phyloP scores from a whole-genome alignment of 176 grass and related monocot genomes.

The Alopecurus myosuroides region DNA sequence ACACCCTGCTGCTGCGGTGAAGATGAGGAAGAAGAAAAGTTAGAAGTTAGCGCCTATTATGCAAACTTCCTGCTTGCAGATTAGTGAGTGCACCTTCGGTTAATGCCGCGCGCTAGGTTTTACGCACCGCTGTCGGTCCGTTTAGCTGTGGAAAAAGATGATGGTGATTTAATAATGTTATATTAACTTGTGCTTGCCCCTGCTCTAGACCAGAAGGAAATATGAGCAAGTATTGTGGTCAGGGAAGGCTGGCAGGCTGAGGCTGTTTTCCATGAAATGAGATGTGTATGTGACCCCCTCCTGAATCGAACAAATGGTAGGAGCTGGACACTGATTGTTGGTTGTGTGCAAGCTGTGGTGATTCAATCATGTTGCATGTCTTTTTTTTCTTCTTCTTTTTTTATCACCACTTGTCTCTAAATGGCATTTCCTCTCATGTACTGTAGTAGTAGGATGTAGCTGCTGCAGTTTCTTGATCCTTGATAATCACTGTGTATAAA shows the following conservation, averaged over 20 bases:
- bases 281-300: neutral
- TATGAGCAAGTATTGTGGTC: neutral
- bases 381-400: neutral
- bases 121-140: neutral
- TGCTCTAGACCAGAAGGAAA: neutral
- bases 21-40: conserved; percentile 29
- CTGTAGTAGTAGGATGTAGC: neutral
- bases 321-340: neutral
- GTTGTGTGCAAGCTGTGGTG: neutral
- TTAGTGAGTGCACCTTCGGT: neutral
- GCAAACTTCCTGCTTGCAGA: conserved; percentile 29
- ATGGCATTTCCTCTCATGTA: neutral
- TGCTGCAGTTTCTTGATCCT: neutral
- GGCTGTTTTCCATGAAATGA: neutral
- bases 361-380: neutral
- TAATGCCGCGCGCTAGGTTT: neutral
- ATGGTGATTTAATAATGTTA: conserved; percentile 9
- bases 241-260: neutral
- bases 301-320: neutral
- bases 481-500: neutral
- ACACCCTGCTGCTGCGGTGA: conserved; percentile 2
- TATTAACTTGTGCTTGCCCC: neutral
- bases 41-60: conserved; percentile 27
- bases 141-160: conserved; percentile 12
- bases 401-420: neutral